Conservation (phyloP, 441 rosid genomes). For the Aquilaria agallochum region DNA sequence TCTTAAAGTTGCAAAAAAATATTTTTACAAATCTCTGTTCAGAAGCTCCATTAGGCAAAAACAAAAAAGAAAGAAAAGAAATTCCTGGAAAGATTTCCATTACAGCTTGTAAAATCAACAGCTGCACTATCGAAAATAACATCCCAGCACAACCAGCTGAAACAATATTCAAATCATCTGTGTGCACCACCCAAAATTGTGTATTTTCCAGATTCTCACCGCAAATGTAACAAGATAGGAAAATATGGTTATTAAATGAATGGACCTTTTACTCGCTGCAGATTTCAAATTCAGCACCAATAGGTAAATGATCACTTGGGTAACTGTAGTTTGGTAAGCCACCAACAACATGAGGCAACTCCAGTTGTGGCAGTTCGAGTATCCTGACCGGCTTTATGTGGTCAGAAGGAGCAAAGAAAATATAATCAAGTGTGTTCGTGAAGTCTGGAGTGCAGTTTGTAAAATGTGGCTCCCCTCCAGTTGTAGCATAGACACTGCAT, state of each 20-base stretch:
- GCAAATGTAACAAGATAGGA: not conserved
- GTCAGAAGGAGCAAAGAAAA: conserved; percentile 66
- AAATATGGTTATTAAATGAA: not conserved
- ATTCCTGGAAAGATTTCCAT: too few relatives aligned
- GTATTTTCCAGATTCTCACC: not conserved
- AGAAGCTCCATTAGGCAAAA: too few relatives aligned
- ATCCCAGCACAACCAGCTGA: too few relatives aligned
- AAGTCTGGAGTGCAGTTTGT: conserved; percentile 89
- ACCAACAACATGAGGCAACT: conserved; percentile 56
- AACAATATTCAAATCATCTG: not conserved
- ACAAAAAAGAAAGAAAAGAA: too few relatives aligned
- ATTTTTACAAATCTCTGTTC: too few relatives aligned
- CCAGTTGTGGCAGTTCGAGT: conserved; percentile 59
- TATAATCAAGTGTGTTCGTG: conserved; percentile 76
- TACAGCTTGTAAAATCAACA: too few relatives aligned
- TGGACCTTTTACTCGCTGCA: conserved; percentile 17
- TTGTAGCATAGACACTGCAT: conserved; percentile 59
- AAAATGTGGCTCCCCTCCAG: conserved; percentile 81
- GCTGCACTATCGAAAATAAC: too few relatives aligned
- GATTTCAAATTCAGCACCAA: conserved; percentile 83
- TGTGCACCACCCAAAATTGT: not conserved
- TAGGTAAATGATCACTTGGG: conserved; percentile 95
- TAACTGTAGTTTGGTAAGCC: conserved; percentile 76
- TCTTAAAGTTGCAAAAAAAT: too few relatives aligned
- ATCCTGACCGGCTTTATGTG: conserved; percentile 53